A percentile compares a stretch with the other conserved stretches of the same genome.
phyloP scores from a whole-genome alignment of 2,329 filamentous ascomycete species.

The Madurella fahalii region DNA sequence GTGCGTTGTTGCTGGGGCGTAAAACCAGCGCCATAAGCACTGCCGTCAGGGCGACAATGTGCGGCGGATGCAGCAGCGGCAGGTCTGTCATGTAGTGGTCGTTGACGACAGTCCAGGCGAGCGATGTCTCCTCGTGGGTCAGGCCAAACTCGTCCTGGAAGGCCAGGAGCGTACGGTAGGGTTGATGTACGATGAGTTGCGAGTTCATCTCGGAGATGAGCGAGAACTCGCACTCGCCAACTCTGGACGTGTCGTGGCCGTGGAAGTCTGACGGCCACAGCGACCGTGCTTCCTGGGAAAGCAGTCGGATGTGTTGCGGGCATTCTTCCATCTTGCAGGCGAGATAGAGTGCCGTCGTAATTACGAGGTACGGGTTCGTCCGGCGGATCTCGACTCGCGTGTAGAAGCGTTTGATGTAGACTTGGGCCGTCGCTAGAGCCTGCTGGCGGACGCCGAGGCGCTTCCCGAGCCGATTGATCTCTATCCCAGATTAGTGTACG shows the following conservation, averaged over 20 bases:
- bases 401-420: conserved; percentile 95
- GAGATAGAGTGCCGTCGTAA: conserved; percentile 90
- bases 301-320: conserved; percentile 89
- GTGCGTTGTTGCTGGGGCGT: conserved; percentile 50
- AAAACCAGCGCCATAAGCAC: conserved; percentile 82
- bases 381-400: conserved; percentile 83
- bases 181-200: conserved; percentile 85
- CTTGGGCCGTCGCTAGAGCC: conserved; percentile 85
- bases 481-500: conserved; percentile 37
- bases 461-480: conserved; percentile 78
- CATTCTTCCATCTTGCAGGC: conserved; percentile 98
- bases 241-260: conserved; percentile 70
- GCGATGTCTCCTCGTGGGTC: conserved; percentile 69
- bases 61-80: conserved; percentile 80
- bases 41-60: conserved; percentile 81
- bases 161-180: conserved; percentile 74
- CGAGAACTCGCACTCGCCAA: conserved; percentile 91
- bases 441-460: conserved; percentile 84
- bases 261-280: conserved; percentile 77
- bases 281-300: conserved; percentile 79
- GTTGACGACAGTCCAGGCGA: conserved; percentile 82
- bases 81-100: conserved; percentile 91
- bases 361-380: conserved; percentile 88
- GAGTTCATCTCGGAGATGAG: conserved; percentile 89
- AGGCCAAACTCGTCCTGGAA: conserved; percentile 67